Conservation (phyloP, 139 green algal species). For the Coccomyxa sp. region DNA sequence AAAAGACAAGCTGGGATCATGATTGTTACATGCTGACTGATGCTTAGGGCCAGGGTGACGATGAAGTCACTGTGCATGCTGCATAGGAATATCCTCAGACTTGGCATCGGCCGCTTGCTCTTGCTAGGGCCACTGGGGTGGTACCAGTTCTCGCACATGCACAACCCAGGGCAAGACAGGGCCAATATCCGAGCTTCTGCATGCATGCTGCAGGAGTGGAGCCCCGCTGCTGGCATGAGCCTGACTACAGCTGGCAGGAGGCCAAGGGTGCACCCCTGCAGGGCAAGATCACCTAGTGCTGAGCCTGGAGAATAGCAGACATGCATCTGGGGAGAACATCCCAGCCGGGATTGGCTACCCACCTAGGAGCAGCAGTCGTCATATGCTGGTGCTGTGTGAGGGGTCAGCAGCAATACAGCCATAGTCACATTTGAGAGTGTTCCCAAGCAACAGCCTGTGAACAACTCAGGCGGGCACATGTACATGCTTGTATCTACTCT, state of each 20-base stretch:
- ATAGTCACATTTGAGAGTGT: too few species aligned
- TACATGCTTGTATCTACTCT: too few species aligned
- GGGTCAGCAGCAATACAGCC: too few species aligned
- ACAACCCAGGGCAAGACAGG: not conserved
- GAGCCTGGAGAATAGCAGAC: too few species aligned
- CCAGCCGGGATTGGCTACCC: too few species aligned
- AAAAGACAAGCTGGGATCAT: not conserved
- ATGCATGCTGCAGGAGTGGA: slow-evolving; percentile 64
- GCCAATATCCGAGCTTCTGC: not conserved
- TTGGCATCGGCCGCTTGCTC: not conserved
- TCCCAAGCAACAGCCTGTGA: too few species aligned
- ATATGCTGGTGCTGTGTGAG: too few species aligned
- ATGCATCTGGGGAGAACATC: too few species aligned
- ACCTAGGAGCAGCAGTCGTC: too few species aligned
- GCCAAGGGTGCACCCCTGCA: not conserved
- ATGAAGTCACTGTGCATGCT: not conserved
- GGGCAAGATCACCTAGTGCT: not conserved
- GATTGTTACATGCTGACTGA: not conserved
- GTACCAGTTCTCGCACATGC: not conserved
- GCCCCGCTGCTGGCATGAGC: slow-evolving; percentile 81
- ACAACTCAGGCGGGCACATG: too few species aligned
- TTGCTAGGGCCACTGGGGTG: not conserved
- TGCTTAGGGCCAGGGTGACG: not conserved
- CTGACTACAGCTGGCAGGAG: slow-evolving; percentile 5
- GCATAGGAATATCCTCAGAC: not conserved